Percentiles rank a stretch among this genome's conserved stretches.
These are phyloP conservation scores for Lunularia cruciata DNA, from an alignment of 225 moss, liverwort and hornwort genomes.

Conservation along the genomic window DNA sequence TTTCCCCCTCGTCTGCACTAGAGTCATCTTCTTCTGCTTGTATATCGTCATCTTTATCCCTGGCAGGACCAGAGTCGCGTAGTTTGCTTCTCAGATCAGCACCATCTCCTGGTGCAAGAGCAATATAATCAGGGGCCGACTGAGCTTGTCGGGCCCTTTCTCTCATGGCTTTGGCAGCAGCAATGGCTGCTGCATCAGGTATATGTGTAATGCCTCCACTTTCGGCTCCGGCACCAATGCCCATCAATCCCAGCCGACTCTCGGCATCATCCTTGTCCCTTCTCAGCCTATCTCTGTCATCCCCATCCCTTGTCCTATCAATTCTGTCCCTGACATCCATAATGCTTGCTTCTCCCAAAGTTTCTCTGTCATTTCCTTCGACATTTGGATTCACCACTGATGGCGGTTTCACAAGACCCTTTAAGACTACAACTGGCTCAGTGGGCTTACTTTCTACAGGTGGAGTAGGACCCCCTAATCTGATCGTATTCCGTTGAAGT, in stretches of 20 bases:
- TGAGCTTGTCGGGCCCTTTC: conserved; percentile 91
- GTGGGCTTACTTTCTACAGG: conserved; percentile 54
- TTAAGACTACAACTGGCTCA: conserved; percentile 85
- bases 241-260: conserved; percentile 92
- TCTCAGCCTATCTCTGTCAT: conserved; percentile 48
- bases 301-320: conserved; percentile 47
- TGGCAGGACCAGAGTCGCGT: conserved; percentile 48
- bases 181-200: conserved; percentile 93
- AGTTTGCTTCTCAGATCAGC: conserved; percentile 52
- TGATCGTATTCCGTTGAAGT: conserved; percentile 82
- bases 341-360: conserved; percentile 30
- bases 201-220: conserved; percentile 90
- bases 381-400: conserved; percentile 16
- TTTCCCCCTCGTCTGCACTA: conserved; percentile 89
- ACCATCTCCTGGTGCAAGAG: conserved; percentile 73
- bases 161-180: conserved; percentile 91
- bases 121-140: conserved; percentile 91
- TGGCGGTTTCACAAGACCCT: conserved; percentile 82
- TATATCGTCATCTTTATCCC: conserved; percentile 52
- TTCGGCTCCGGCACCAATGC: conserved; percentile 88
- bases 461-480: conserved; percentile 65
- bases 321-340: conserved; percentile 35
- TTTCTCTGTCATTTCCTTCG: conserved; percentile 44
- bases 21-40: conserved; percentile 71
- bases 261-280: conserved; percentile 80